Evolutionary conservation across 306 rosid genomes (phyloP), one percentile per base, ranked within the genome.

Genomic region (Acacia confusa): DNA sequence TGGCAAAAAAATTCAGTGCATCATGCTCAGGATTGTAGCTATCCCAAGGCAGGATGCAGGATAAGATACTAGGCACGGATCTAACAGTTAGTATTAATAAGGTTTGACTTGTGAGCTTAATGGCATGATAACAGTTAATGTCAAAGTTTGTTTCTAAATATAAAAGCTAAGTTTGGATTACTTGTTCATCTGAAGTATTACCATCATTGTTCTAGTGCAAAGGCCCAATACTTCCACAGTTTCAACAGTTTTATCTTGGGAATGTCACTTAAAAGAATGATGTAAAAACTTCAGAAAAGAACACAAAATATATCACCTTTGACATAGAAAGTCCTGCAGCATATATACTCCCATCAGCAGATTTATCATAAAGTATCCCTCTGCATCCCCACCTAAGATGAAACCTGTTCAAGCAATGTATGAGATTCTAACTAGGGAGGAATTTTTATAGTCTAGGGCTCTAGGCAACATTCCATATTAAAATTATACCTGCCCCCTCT

Each of bases 341-440:
- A 85, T 89, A 88, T 13, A 85, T 87, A 53, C 90, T 86, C 74
- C 97, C 98, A 85, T 89, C 92, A 14, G 91, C 83, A 69, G 91
- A 81, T 85, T 91, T 89, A 79, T 89, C 94, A 74, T 95, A 91
- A 36, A 90, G 93, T 84, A 95, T 72, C 84, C 85, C 93, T 89
- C 99, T 90, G 82, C 98, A 95, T 78, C 99, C 99, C 99, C 99
- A 95, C 90, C 99, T 91, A 65, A 95, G 97, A 85, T 95, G 99
- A 88, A 95, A 93, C 85, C 99, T 95, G 89, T 86, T 79, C 90
- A 82, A 79, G 84, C 77, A 82, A 75, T 43, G 82, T 65, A 87
- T 12, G 34, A 79, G 71, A 81, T 70, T 69, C 60, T 27, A 82
- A 81, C 57, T 66, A 58, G 45, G 75, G 55, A 77, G 47, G 72